phyloP scores from a whole-genome alignment of 2,329 filamentous ascomycete genomes.

The Verticillium klebahnii region DNA sequence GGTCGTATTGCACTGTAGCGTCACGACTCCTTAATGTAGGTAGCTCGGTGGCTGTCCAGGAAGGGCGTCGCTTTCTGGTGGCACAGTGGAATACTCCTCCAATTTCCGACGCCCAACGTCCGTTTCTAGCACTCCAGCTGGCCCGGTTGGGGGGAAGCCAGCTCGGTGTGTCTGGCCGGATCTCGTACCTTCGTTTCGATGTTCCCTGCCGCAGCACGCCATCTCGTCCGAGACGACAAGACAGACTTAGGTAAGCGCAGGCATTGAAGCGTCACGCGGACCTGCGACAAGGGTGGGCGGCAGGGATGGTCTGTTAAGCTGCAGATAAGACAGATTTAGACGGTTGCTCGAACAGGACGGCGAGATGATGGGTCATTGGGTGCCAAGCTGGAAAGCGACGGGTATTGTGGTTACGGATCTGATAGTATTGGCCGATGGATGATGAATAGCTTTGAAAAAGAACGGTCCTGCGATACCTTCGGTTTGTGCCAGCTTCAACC shows the following conservation, averaged over 20 bases:
- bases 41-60: neutral
- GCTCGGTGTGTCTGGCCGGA: neutral
- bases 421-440: neutral
- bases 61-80: neutral
- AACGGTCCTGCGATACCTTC: neutral
- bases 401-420: neutral
- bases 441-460: neutral
- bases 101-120: neutral
- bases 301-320: neutral
- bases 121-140: neutral
- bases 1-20: constrained; percentile 5
- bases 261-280: neutral
- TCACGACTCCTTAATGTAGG: neutral
- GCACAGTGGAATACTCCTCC: neutral
- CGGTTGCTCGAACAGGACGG: neutral
- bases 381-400: neutral
- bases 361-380: neutral
- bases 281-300: neutral
- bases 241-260: neutral
- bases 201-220: neutral
- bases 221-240: neutral
- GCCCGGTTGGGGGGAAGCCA: neutral
- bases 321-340: constrained; percentile 1
- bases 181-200: neutral
- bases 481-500: neutral